phyloP scores from a whole-genome alignment of 352 stramenopile genomes.

The Phytophthora macrochlamydospora region DNA sequence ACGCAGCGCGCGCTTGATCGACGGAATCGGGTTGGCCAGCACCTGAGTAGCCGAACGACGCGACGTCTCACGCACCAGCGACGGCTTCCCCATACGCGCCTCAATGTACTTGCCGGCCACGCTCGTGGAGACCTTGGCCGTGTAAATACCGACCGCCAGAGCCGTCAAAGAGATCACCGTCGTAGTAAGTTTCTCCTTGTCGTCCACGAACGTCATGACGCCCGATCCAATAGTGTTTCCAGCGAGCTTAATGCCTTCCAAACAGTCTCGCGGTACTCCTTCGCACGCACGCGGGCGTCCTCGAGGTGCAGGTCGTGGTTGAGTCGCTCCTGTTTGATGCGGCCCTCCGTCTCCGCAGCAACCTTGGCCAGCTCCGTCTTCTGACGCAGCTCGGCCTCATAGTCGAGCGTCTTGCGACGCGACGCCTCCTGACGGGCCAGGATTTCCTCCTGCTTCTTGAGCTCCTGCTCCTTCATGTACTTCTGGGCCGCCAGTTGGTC shows the following conservation, averaged over 20 bases:
- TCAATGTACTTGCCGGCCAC: constrained; percentile 96
- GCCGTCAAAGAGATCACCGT: constrained; percentile 95
- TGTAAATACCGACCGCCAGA: constrained; percentile 96
- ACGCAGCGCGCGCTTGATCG: constrained; percentile 89
- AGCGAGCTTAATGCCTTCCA: constrained; percentile 96
- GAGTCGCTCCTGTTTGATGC: constrained; percentile 96
- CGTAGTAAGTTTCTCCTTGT: constrained; percentile 96
- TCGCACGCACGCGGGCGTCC: constrained; percentile 93
- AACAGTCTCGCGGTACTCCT: constrained; percentile 93
- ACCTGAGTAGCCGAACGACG: constrained; percentile 86
- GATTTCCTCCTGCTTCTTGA: constrained; percentile 99
- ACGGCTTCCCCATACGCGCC: constrained; percentile 96
- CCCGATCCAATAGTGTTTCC: constrained; percentile 94
- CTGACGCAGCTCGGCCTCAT: constrained; percentile 95
- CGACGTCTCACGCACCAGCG: constrained; percentile 97
- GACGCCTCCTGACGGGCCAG: constrained; percentile 95
- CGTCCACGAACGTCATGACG: constrained; percentile 93
- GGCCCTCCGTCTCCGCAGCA: constrained; percentile 94
- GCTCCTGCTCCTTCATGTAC: constrained; percentile 95
- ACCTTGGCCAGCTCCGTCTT: constrained; percentile 96
- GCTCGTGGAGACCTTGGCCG: constrained; percentile 91
- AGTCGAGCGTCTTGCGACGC: constrained; percentile 96
- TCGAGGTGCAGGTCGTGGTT: constrained; percentile 99
- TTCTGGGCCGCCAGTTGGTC: constrained; percentile 97
- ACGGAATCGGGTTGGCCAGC: constrained; percentile 85